Percentiles rank a stretch among this genome's conserved stretches.
Conservation (phyloP, 306 rosid genomes). For the Purshia tridentata region DNA sequence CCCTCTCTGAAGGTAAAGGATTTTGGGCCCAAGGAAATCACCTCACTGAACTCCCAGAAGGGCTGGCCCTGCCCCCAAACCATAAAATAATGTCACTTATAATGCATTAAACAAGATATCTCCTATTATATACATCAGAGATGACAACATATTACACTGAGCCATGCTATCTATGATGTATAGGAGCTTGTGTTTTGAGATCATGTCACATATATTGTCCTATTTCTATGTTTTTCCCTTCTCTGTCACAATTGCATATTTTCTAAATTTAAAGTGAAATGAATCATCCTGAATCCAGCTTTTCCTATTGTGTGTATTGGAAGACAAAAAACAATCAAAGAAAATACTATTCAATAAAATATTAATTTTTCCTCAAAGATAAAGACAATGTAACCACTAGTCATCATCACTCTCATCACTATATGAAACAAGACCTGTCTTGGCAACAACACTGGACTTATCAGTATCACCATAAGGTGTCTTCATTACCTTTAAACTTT, state of each 20-base stretch:
- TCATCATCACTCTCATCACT: constrained; percentile 89
- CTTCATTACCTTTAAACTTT: constrained; percentile 30
- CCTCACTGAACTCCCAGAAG: background rate
- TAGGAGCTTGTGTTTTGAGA: background rate
- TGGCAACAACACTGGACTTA: constrained; percentile 35
- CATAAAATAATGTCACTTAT: background rate
- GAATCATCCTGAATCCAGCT: background rate
- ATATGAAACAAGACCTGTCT: constrained; percentile 67
- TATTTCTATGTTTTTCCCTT: background rate
- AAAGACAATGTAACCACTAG: constrained; percentile 25
- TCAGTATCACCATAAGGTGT: constrained; percentile 31
- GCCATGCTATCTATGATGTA: background rate
- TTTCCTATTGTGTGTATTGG: background rate
- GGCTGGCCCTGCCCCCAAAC: background rate
- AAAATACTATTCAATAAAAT: constrained; percentile 1
- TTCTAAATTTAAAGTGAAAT: background rate
- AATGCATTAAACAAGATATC: background rate
- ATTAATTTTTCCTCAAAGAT: background rate
- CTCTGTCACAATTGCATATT: background rate
- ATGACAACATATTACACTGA: background rate
- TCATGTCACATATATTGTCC: constrained; percentile 6
- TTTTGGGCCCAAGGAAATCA: too few relatives aligned
- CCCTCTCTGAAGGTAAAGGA: background rate
- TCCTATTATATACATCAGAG: background rate
- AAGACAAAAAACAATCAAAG: background rate